A percentile compares a stretch with the other conserved stretches of the same genome.
These are phyloP conservation scores for Aspergillaceae sp. DNA, from an alignment of 2,329 filamentous ascomycete species.

Conservation along the genomic window DNA sequence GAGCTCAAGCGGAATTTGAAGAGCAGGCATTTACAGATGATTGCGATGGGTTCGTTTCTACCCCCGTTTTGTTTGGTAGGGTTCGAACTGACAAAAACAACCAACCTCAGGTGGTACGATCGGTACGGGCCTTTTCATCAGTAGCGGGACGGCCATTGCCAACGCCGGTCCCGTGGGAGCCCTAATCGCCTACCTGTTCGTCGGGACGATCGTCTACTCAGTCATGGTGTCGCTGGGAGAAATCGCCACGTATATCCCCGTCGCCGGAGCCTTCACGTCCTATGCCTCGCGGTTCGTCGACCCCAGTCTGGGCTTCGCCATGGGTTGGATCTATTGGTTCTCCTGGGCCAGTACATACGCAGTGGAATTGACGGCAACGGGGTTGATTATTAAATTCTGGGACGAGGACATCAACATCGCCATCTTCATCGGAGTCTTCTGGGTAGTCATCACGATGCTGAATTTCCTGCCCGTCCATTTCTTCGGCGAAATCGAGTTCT, in stretches of 20 bases:
- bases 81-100: conserved; percentile 32
- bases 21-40: conserved; percentile 91
- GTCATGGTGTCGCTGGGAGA: conserved; percentile 61
- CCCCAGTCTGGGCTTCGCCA: conserved; percentile 62
- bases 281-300: conserved; percentile 70
- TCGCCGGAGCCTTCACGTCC: conserved; percentile 65
- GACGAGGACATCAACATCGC: conserved; percentile 52
- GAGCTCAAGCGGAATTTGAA: conserved; percentile 61
- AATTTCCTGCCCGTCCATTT: conserved; percentile 65
- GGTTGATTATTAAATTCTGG: conserved; percentile 72
- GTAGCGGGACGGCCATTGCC: conserved; percentile 54
- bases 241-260: conserved; percentile 70
- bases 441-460: conserved; percentile 57
- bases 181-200: conserved; percentile 59
- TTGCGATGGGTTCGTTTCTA: conserved; percentile 73
- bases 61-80: background rate
- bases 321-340: conserved; percentile 82
- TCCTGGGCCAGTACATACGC: conserved; percentile 65
- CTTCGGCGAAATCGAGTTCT: conserved; percentile 73
- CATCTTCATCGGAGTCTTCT: conserved; percentile 67
- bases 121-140: conserved; percentile 65
- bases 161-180: conserved; percentile 58
- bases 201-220: conserved; percentile 64
- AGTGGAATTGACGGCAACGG: conserved; percentile 63
- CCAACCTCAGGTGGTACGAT: conserved; percentile 49